Evolutionary conservation across 345 rosid genomes (phyloP), one percentile per base, ranked within the genome.

Genomic region (Citrus mangshanensis): DNA sequence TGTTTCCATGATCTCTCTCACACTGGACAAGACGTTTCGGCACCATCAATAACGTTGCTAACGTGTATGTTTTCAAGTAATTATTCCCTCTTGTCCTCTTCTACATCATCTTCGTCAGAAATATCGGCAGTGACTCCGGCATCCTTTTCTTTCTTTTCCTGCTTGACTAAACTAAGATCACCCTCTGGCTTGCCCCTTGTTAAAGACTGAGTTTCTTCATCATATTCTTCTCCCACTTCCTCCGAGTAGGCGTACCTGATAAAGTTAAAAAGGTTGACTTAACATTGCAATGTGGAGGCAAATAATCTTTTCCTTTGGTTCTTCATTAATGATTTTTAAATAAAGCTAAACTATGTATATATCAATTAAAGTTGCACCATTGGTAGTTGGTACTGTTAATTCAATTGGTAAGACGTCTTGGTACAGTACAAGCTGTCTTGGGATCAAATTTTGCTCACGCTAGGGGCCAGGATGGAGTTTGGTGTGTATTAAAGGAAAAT

Each of bases 241-340:
- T 89, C 97, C 1, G 95, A 88, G 84, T 93, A 95, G 27, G 98
- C 98, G 78, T 95, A 95, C 83, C 98, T 95, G 80, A 30, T 61
- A 34, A 7, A 24, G 70, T 74, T 62, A 56, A 38, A 46, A 75
- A 72, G 19, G 42, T 51, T 42, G 12, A 68, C 76, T 60, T 49
- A 32, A 49, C 2, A 13, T 4, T 64, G 3, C 9, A 75, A 30
- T 9, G 4, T 12, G 18, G 42, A 70, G 25, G 27, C 27, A 28
- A 21, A 66, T 21, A 66, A 12, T 21, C 8, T 21, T 8, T 35
- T 13, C 42, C 5, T 6, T 37, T 18, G n/a, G 27, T 35, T 35
- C 1, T 66, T 22, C 4, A 40, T 19, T 71, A n/a, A 9, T 71
- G 75, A 28, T 42, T 25, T 40, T 68, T 6, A 68, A 46, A 46